Base-by-base conservation (phyloP, 495 filamentous ascomycete genomes). In the Ramalina intermedia region DNA sequence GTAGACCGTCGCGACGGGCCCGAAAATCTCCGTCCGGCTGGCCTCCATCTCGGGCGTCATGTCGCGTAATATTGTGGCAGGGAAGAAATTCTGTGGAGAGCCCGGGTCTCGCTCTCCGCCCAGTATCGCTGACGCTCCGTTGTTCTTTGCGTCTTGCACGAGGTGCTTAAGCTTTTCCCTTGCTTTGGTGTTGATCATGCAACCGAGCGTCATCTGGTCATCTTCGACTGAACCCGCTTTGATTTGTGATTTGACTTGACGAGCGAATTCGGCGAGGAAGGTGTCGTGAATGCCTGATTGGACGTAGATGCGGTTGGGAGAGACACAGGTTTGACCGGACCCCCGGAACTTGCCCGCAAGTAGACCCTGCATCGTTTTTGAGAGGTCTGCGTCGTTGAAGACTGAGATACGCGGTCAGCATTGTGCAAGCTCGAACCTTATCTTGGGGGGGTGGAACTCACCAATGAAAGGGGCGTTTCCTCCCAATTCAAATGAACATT, bases 31-130 rank as follows among this genome's bases (percentile, higher is more conserved):
- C 1, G 63, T 58, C 0, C 29, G 35, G 5, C 47, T 43, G 11
- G 61, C 33, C 4, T 36, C 16, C 74, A 76, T 75, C 9, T 59
- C 51, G 2, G 58, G 49, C 2, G 69, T 80, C 71, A 84, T 79
- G 16, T 69, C 74, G 0, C 74, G 72, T 41, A 89, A 65, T 33
- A 88, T 74, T 0, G 84, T 87, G 5, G 81, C 81, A 60, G 80
- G 65, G 58, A 72, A 82, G 65, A 86, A 87, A 62, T 79, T 81
- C 6, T 69, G 70, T 29, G 42, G 33, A n/a, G 23, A 18, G 21
- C 33, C 4, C 6, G n/a, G 16, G 1, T 21, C 24, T 21, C 46
- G 29, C 12, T 53, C 42, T 14, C 55, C 58, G 24, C 56, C 54
- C n/a, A 27, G 27, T 1, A 54, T 18, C 17, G 55, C 43, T 27